Conservation (phyloP, 2,329 filamentous ascomycete species). For the Colletotrichum nymphaeae region DNA sequence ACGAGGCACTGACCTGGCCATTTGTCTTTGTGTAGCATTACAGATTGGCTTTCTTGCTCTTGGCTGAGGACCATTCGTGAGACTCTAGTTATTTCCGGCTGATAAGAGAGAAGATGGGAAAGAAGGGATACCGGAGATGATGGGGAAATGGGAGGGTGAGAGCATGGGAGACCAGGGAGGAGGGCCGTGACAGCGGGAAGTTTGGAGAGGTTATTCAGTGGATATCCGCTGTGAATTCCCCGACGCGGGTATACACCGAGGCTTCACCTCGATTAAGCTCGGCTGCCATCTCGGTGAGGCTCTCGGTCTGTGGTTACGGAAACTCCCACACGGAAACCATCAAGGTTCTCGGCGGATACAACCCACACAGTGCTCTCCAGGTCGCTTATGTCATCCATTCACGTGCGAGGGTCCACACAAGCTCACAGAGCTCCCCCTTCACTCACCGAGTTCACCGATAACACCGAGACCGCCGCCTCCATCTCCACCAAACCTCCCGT, state of each 20-base stretch:
- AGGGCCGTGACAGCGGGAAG: conserved; percentile 32
- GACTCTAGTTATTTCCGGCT: not conserved
- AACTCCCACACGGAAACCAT: not conserved
- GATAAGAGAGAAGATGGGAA: not conserved
- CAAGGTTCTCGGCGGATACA: not conserved
- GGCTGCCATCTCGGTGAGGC: not conserved
- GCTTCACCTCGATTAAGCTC: not conserved
- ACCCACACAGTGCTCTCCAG: too few species aligned
- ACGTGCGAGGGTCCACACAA: conserved; percentile 4
- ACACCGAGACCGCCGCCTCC: conserved; percentile 11
- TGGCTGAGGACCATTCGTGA: too few species aligned
- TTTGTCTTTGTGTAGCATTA: not conserved
- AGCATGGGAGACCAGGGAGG: conserved; percentile 18
- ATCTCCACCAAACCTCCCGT: conserved; percentile 14
- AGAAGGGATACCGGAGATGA: not conserved
- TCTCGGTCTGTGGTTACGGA: not conserved
- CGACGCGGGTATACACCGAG: conserved; percentile 1
- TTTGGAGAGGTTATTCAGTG: conserved; percentile 33
- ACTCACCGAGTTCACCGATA: conserved; percentile 35
- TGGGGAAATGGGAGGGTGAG: not conserved
- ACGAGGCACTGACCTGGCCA: conserved; percentile 7
- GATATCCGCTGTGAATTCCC: conserved; percentile 22
- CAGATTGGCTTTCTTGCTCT: not conserved
- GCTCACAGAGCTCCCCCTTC: not conserved
- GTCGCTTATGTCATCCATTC: not conserved